These are phyloP conservation scores for Hemisphaericaspora xylanilytica DNA, from an alignment of 1,139 yeast genomes.

Conservation along the genomic window DNA sequence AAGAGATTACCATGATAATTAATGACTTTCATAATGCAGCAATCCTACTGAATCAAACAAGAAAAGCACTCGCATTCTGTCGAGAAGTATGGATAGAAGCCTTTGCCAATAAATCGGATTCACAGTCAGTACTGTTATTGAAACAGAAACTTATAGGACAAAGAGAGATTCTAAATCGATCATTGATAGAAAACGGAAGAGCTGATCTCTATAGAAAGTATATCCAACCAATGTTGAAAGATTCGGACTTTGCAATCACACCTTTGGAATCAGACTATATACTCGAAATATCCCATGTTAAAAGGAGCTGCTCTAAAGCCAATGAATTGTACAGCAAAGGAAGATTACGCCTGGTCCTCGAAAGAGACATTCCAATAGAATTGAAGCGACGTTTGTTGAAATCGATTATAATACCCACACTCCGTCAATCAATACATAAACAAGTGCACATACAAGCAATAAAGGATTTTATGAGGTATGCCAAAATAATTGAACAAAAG, in stretches of 20 bases:
- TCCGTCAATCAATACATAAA: not conserved
- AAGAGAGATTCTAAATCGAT: constrained; percentile 4
- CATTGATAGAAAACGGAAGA: constrained; percentile 5
- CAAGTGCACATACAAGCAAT: not conserved
- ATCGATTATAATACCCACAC: not conserved
- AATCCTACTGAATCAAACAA: too few relatives aligned
- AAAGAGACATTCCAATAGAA: too few relatives aligned
- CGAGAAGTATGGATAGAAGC: not conserved
- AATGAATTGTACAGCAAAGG: too few relatives aligned
- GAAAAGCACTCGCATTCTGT: too few relatives aligned
- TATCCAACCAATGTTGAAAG: constrained; percentile 5
- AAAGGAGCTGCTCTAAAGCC: too few relatives aligned
- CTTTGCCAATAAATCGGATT: not conserved
- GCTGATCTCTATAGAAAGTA: constrained; percentile 1
- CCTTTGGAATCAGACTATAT: not conserved
- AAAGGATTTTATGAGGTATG: not conserved
- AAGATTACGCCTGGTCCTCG: too few relatives aligned
- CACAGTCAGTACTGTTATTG: not conserved
- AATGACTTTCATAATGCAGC: too few relatives aligned
- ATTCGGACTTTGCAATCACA: not conserved
- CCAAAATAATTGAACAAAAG: constrained; percentile 7
- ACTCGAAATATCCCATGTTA: not conserved
- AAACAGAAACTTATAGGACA: constrained; percentile 2
- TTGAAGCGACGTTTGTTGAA: not conserved
- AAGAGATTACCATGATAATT: too few relatives aligned